These are phyloP conservation scores for Sporothrix luriei DNA, from an alignment of 2,329 filamentous ascomycete genomes.

Conservation along the genomic window DNA sequence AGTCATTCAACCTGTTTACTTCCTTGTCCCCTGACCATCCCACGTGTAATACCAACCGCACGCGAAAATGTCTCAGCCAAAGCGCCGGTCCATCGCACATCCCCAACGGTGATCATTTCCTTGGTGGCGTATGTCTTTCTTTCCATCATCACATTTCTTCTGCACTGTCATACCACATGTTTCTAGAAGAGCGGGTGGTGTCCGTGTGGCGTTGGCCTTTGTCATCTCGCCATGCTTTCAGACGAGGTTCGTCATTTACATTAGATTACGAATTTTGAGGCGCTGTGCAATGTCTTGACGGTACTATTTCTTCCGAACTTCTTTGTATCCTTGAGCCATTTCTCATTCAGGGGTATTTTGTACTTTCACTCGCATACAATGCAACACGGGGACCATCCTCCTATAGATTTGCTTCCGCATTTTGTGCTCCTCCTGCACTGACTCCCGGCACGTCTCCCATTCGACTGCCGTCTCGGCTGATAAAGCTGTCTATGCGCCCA, in stretches of 20 bases:
- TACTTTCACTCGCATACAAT: background rate
- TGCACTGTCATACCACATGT: background rate
- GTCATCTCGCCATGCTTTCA: conserved; percentile 9
- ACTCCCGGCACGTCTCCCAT: background rate
- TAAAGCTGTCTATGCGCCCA: conserved; percentile 30
- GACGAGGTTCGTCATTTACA: background rate
- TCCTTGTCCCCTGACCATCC: background rate
- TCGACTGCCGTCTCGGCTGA: conserved; percentile 16
- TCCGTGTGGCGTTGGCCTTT: background rate
- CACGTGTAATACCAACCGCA: conserved; percentile 10
- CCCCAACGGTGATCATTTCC: conserved; percentile 8
- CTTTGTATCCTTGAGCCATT: conserved; percentile 17
- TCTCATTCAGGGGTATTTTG: conserved; percentile 20
- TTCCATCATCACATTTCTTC: too few species aligned
- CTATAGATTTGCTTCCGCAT: background rate
- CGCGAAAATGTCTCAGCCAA: conserved; percentile 23
- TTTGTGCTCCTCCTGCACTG: background rate
- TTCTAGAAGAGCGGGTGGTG: conserved; percentile 7
- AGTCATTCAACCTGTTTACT: background rate
- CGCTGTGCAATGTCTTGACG: background rate
- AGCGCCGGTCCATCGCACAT: background rate
- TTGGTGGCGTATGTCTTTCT: background rate
- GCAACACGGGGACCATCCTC: too few species aligned
- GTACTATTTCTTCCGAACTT: background rate
- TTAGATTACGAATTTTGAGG: background rate